Base-by-base conservation (phyloP, 2,329 filamentous ascomycete genomes). In the Colletotrichum cordylinicola region DNA sequence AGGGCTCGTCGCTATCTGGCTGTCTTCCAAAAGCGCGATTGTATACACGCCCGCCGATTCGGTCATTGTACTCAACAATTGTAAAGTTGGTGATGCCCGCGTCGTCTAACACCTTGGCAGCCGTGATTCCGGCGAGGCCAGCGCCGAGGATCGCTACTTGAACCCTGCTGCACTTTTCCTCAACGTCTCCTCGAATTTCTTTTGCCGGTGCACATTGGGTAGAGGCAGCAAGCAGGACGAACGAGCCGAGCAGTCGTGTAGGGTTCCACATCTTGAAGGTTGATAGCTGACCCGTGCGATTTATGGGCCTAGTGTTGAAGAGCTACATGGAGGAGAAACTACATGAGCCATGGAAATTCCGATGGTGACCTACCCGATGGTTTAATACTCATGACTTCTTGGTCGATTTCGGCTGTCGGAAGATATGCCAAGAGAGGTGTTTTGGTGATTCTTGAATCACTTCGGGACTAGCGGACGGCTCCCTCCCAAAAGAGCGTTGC, bases 41-140 rank as follows among this genome's bases (percentile, higher is more conserved):
- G n/a, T 84, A 83, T 52, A 92, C 88, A 8, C 93, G 89, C 2
- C 93, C 93, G 2, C 93, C 93, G 74, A 94, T 89, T 15, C 89
- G 87, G 74, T 89, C 85, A 15, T 92, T 91, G 75, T 91, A 91
- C 76, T 94, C 93, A 4, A 94, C 82, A 62, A 94, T 91, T 9
- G 94, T 69, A 74, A 94, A 94, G 75, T 94, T 92, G 0, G 86
- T 84, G 8, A 94, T 84, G 0, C 91, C 93, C 4, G 88, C 87
- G 70, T 94, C 93, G 6, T 87, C 83, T 8, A 94, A 82, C 4
- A 92, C 88, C 86, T 94, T 91, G 27, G 92, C 92, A 16, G 92
- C 91, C 15, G 92, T 90, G 55, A 94, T 90, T 8, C 92, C 92
- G 2, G 92, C 88, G 70, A 92, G 89, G 15, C 92, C 92, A 16